Percentiles rank a stretch among this genome's conserved stretches.
Conservation (phyloP, 495 filamentous ascomycete species). For the Penicillium verhagenii region DNA sequence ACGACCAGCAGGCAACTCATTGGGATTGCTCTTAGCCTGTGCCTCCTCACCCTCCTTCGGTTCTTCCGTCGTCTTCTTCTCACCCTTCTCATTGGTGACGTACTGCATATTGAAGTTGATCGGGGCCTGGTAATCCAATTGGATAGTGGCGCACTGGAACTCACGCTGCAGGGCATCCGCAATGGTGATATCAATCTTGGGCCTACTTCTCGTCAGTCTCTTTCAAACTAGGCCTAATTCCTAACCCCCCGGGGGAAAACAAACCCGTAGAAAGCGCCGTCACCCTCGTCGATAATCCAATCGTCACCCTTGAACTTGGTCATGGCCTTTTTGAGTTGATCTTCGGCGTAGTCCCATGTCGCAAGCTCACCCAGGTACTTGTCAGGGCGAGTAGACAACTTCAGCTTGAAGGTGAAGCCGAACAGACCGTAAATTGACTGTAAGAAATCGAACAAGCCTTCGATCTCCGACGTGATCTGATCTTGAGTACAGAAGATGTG, state of each 20-base stretch:
- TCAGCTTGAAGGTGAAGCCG: slow-evolving; percentile 94
- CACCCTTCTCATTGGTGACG: slow-evolving; percentile 62
- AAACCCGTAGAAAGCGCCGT: slow-evolving; percentile 98
- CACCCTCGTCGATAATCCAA: slow-evolving; percentile 89
- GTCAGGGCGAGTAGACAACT: slow-evolving; percentile 91
- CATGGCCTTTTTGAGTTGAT: slow-evolving; percentile 70
- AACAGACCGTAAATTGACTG: slow-evolving; percentile 80
- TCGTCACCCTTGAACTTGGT: slow-evolving; percentile 73
- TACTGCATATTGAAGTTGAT: slow-evolving; percentile 82
- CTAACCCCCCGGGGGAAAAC: too few relatives aligned
- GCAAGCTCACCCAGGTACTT: slow-evolving; percentile 83
- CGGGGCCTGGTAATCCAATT: slow-evolving; percentile 89
- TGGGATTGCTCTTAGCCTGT: slow-evolving; percentile 30
- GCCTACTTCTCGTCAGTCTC: too few relatives aligned
- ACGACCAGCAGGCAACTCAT: slow-evolving; percentile 58
- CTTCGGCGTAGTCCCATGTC: slow-evolving; percentile 87
- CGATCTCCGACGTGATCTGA: slow-evolving; percentile 80
- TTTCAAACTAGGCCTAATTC: too few relatives aligned
- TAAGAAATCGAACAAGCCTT: slow-evolving; percentile 86
- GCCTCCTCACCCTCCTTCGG: slow-evolving; percentile 35
- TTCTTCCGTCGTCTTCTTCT: neutral
- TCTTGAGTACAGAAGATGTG: slow-evolving; percentile 89
- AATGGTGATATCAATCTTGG: slow-evolving; percentile 92
- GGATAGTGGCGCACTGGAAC: slow-evolving; percentile 93
- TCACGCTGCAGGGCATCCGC: slow-evolving; percentile 74